A percentile compares a stretch with the other conserved stretches of the same genome.
These are phyloP conservation scores for Rubroboletus satanas DNA, from an alignment of 768 basidiomycete genomes.

Conservation along the genomic window DNA sequence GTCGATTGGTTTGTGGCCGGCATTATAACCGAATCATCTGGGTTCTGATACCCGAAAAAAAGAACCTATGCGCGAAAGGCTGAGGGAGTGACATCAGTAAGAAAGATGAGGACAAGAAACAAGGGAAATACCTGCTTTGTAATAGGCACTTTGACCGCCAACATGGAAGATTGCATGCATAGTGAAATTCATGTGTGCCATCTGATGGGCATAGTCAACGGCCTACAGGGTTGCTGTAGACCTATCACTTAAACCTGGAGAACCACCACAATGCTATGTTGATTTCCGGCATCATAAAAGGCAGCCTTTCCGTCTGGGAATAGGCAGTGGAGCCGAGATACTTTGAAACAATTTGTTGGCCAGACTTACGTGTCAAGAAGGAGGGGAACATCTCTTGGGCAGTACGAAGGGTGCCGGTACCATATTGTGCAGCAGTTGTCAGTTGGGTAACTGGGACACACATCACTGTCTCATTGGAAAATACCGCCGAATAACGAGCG, in stretches of 20 bases:
- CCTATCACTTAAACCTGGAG: constrained; percentile 52
- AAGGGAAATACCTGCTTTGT: constrained; percentile 46
- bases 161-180: constrained; percentile 43
- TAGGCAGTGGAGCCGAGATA: constrained; percentile 49
- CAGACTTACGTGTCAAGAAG: constrained; percentile 53
- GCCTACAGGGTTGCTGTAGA: constrained; percentile 54
- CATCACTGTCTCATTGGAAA: constrained; percentile 4
- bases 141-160: constrained; percentile 61
- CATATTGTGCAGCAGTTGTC: constrained; percentile 59
- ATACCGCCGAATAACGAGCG: not conserved
- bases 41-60: not conserved
- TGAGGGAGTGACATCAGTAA: not conserved
- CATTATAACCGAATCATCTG: constrained; percentile 28
- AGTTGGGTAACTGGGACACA: constrained; percentile 45
- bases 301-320: constrained; percentile 37
- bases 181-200: constrained; percentile 47
- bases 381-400: constrained; percentile 47
- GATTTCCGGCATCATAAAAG: constrained; percentile 56
- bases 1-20: constrained; percentile 53
- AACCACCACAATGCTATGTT: constrained; percentile 52
- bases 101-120: not conserved
- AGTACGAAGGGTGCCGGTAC: constrained; percentile 36
- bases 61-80: constrained; percentile 38
- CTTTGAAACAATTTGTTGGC: constrained; percentile 41
- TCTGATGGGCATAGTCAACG: constrained; percentile 49